Evolutionary conservation across 768 basidiomycete genomes (phyloP).

Genomic region (Rhodosporidiobolus sp.): DNA sequence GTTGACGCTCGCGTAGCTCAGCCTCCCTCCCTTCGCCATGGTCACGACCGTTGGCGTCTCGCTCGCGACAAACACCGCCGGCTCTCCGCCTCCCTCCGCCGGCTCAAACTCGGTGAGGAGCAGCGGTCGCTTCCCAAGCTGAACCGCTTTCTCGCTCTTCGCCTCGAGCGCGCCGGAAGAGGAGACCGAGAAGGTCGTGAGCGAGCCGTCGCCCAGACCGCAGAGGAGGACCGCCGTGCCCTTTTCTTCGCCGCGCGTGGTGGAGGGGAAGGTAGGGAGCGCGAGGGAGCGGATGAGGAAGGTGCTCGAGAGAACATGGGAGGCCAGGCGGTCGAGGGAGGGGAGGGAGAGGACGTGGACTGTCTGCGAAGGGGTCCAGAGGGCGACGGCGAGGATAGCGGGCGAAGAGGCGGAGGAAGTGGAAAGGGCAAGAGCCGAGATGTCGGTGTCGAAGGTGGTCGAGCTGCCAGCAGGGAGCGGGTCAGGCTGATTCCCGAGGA

Average conservation of each 20-base stretch:
- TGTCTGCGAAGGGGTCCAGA: slow-evolving; percentile 65
- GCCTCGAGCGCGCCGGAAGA: neutral
- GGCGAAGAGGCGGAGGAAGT: slow-evolving; percentile 55
- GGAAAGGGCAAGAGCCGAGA: slow-evolving; percentile 67
- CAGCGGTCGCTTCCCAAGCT: slow-evolving; percentile 68
- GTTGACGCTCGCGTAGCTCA: slow-evolving; percentile 68
- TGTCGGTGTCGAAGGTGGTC: slow-evolving; percentile 52
- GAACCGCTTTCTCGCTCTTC: slow-evolving; percentile 58
- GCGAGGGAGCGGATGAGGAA: slow-evolving; percentile 49
- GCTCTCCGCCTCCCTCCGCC: slow-evolving; percentile 45
- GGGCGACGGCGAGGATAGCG: slow-evolving; percentile 61
- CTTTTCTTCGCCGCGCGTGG: slow-evolving; percentile 43
- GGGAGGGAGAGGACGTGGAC: slow-evolving; percentile 59
- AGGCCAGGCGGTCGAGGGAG: slow-evolving; percentile 40
- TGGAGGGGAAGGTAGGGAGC: slow-evolving; percentile 57
- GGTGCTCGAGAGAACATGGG: slow-evolving; percentile 52
- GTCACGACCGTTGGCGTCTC: slow-evolving; percentile 67
- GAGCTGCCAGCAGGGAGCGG: neutral
- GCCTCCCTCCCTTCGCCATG: slow-evolving; percentile 59
- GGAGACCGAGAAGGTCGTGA: slow-evolving; percentile 59
- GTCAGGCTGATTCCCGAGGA: neutral
- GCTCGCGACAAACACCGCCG: slow-evolving; percentile 67
- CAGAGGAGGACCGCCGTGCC: slow-evolving; percentile 55
- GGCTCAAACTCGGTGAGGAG: slow-evolving; percentile 56
- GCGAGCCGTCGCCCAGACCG: slow-evolving; percentile 71